Percentiles rank a stretch among this genome's conserved stretches.
These are phyloP conservation scores for Diaporthe australafricana DNA, from an alignment of 2,329 filamentous ascomycete species.

Conservation along the genomic window DNA sequence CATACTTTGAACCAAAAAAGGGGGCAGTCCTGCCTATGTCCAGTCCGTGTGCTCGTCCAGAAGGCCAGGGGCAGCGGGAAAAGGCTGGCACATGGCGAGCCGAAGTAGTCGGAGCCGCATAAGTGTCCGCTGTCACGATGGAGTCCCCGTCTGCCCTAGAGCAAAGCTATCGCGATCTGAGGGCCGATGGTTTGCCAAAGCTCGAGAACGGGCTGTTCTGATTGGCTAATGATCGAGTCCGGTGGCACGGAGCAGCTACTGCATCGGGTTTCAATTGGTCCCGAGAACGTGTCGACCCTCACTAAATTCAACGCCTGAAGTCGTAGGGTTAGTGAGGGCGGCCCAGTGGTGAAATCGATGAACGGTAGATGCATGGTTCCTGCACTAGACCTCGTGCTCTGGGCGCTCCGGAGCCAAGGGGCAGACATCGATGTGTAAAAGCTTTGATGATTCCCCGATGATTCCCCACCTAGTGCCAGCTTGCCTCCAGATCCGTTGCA, in stretches of 20 bases:
- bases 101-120: background rate
- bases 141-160: background rate
- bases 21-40: background rate
- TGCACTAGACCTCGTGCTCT: constrained; percentile 10
- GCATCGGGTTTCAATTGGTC: background rate
- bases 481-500: background rate
- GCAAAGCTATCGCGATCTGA: background rate
- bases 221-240: background rate
- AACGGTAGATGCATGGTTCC: background rate
- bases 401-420: background rate
- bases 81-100: background rate
- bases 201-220: background rate
- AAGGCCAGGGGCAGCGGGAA: background rate
- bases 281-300: background rate
- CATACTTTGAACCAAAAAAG: background rate
- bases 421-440: background rate
- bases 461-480: background rate
- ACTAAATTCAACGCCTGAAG: background rate
- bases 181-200: background rate
- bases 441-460: background rate
- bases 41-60: background rate
- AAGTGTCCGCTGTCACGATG: constrained; percentile 5
- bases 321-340: background rate
- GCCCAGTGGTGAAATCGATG: background rate
- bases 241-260: background rate